phyloP scores from a whole-genome alignment of 257 asterid species.

The Solanum tarapatanum region DNA sequence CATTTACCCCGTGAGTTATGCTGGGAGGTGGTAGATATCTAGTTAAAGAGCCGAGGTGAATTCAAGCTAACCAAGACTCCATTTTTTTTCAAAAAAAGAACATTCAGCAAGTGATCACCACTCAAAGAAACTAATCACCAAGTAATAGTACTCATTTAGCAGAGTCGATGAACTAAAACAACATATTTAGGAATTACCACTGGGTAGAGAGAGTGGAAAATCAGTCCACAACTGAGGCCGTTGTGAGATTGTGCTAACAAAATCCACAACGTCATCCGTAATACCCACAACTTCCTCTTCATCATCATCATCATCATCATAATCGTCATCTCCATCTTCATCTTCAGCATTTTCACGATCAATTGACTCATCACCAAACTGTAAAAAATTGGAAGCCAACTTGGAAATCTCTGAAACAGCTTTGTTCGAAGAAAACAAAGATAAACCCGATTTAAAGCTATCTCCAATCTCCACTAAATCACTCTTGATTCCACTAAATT shows the following conservation, averaged over 20 bases:
- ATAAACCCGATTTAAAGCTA: constrained; percentile 44
- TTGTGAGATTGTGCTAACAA: constrained; percentile 35
- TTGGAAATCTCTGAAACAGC: constrained; percentile 23
- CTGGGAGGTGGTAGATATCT: not conserved
- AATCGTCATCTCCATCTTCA: constrained; percentile 15
- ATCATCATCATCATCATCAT: constrained; percentile 12
- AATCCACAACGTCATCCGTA: constrained; percentile 44
- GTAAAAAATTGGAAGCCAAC: constrained; percentile 42
- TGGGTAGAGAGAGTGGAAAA: constrained; percentile 51
- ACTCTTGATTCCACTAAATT: constrained; percentile 46
- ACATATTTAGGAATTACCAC: constrained; percentile 21
- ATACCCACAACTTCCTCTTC: constrained; percentile 33
- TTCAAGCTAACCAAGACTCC: not conserved
- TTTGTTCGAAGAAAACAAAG: constrained; percentile 39
- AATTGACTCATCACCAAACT: constrained; percentile 15
- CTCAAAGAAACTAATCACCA: not conserved
- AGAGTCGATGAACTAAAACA: not conserved
- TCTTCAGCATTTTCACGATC: constrained; percentile 9
- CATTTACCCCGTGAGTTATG: not conserved
- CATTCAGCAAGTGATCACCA: not conserved
- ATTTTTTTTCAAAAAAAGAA: not conserved
- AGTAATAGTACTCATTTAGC: not conserved
- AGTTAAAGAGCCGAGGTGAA: not conserved
- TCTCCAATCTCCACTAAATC: constrained; percentile 73
- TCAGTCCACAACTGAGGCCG: constrained; percentile 70